A percentile compares a stretch with the other conserved stretches of the same genome.
phyloP scores from a whole-genome alignment of 129 eudicot species.

The Erigeron canadensis region DNA sequence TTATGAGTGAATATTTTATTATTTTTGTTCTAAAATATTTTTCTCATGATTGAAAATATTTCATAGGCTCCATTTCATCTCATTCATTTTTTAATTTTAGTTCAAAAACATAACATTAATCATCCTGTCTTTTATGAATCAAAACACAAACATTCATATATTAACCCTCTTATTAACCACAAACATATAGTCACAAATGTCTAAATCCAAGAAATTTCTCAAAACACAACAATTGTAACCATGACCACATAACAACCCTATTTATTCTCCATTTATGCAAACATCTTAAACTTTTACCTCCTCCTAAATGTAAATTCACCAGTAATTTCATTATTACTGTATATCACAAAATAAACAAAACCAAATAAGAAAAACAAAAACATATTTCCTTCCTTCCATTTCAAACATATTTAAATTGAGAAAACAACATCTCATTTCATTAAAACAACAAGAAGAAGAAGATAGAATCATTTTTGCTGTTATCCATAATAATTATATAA shows the following conservation, averaged over 20 bases:
- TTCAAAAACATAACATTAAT: too few species aligned
- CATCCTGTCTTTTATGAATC: too few species aligned
- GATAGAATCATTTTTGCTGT: conserved; percentile 23
- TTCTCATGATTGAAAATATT: too few species aligned
- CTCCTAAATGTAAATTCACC: background rate
- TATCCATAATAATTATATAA: conserved; percentile 17
- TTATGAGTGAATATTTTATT: too few species aligned
- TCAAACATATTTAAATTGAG: background rate
- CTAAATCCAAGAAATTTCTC: too few species aligned
- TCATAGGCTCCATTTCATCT: too few species aligned
- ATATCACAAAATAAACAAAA: background rate
- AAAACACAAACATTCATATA: too few species aligned
- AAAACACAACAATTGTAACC: too few species aligned
- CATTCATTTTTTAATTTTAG: too few species aligned
- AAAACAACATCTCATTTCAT: conserved; percentile 27
- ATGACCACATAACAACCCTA: background rate
- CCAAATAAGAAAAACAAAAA: background rate
- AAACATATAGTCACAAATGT: too few species aligned
- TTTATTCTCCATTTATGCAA: background rate
- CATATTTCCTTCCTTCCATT: background rate
- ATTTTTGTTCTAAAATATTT: too few species aligned
- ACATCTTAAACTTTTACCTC: background rate
- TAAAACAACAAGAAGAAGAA: background rate
- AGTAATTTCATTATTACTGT: conserved; percentile 11
- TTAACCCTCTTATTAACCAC: too few species aligned